Conservation (phyloP, 768 basidiomycete genomes). For the Leucocoprinus birnbaumii region DNA sequence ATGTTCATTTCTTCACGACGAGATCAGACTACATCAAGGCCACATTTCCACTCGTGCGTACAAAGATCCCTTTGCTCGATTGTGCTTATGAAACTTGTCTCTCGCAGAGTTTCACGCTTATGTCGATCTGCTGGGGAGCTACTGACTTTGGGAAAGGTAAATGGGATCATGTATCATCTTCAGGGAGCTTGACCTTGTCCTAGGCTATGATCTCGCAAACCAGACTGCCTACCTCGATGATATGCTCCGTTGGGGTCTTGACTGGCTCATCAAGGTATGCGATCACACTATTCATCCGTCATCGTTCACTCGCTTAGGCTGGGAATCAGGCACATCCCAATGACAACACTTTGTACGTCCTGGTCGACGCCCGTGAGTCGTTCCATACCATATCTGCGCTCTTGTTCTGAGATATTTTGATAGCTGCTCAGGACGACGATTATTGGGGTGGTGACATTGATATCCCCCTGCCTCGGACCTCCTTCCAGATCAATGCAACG, state of each 20-base stretch:
- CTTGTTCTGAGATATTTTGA: conserved; percentile 5
- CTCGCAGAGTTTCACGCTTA: conserved; percentile 70
- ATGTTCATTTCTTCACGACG: conserved; percentile 10
- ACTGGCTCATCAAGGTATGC: conserved; percentile 86
- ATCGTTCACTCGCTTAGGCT: background rate
- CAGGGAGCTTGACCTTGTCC: conserved; percentile 1
- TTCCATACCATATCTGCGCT: background rate
- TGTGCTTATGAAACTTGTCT: background rate
- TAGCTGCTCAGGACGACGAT: conserved; percentile 58
- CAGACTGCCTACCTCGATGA: conserved; percentile 91
- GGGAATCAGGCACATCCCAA: conserved; percentile 81
- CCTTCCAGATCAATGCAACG: conserved; percentile 76
- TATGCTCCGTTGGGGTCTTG: conserved; percentile 87
- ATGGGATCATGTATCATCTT: background rate
- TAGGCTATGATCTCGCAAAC: conserved; percentile 80
- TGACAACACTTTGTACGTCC: conserved; percentile 70
- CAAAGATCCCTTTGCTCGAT: background rate
- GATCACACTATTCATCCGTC: background rate
- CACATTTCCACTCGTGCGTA: conserved; percentile 74
- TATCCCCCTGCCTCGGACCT: conserved; percentile 72
- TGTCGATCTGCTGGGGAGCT: conserved; percentile 90
- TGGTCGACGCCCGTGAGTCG: conserved; percentile 62
- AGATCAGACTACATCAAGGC: conserved; percentile 80
- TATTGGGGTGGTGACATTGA: conserved; percentile 90
- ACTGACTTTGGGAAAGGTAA: conserved; percentile 78